phyloP scores from a whole-genome alignment of 192 early-diverging fungal genomes.

The Chytriomyces sp. region DNA sequence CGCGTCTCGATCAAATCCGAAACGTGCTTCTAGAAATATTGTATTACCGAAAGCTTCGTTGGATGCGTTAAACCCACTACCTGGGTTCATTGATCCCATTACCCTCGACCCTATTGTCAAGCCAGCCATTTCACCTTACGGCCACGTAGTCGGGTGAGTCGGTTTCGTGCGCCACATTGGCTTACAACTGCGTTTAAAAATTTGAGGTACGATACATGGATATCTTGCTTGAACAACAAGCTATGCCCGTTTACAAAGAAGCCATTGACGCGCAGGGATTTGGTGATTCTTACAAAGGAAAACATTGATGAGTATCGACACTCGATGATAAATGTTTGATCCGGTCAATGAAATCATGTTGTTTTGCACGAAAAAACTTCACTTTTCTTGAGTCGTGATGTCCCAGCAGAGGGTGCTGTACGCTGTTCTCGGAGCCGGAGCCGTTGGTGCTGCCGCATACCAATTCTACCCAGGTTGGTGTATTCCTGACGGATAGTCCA shows the following conservation, averaged over 20 bases:
- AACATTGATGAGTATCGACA: constrained; percentile 51
- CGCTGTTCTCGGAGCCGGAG: constrained; percentile 10
- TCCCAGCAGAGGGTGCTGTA: constrained; percentile 3
- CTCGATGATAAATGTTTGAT: too few relatives aligned
- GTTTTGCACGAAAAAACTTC: not conserved
- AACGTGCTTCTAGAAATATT: not conserved
- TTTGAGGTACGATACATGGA: constrained; percentile 50
- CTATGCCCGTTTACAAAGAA: constrained; percentile 95
- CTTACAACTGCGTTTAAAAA: not conserved
- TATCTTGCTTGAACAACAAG: constrained; percentile 82
- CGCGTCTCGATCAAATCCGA: too few relatives aligned
- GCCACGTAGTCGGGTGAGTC: constrained; percentile 55
- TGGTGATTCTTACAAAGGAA: constrained; percentile 58
- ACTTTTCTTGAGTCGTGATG: not conserved
- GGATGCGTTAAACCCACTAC: constrained; percentile 70
- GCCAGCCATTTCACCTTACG: constrained; percentile 94
- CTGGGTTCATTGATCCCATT: constrained; percentile 92
- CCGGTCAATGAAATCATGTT: too few relatives aligned
- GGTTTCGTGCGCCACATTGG: not conserved
- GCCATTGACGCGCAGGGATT: constrained; percentile 86
- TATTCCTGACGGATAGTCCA: too few relatives aligned
- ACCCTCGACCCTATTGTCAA: constrained; percentile 86
- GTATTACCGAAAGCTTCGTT: not conserved
- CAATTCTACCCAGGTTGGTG: constrained; percentile 10
- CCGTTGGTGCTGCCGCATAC: constrained; percentile 12